These are phyloP conservation scores for Fusarium marasasianum DNA, from an alignment of 2,329 filamentous ascomycete species.

Conservation along the genomic window DNA sequence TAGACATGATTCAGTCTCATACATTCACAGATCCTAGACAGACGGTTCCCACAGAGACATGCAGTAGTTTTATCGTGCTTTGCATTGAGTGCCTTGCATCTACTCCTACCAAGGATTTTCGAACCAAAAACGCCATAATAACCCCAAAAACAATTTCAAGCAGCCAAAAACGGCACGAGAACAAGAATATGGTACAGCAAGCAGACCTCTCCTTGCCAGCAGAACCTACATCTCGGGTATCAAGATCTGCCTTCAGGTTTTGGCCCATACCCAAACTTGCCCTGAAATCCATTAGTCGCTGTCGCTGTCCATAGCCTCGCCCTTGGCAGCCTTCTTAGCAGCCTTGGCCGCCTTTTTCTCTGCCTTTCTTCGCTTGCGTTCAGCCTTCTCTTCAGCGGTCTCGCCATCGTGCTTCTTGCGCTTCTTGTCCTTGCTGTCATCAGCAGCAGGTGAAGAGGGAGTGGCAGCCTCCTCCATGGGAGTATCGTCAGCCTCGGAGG, in stretches of 20 bases:
- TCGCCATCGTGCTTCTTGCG: constrained; percentile 87
- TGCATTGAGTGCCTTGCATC: constrained; percentile 44
- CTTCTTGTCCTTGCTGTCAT: constrained; percentile 69
- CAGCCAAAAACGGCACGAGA: constrained; percentile 35
- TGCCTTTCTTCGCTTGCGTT: constrained; percentile 68
- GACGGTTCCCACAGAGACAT: not conserved
- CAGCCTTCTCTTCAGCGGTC: constrained; percentile 73
- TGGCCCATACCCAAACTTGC: constrained; percentile 12
- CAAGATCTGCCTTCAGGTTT: constrained; percentile 25
- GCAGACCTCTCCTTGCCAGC: constrained; percentile 40
- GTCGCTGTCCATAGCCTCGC: constrained; percentile 61
- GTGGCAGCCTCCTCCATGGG: constrained; percentile 49
- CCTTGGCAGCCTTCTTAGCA: constrained; percentile 64
- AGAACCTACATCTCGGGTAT: constrained; percentile 36
- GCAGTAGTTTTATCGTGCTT: constrained; percentile 39
- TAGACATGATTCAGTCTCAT: constrained; percentile 5
- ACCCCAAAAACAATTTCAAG: constrained; percentile 36
- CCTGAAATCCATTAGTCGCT: constrained; percentile 54
- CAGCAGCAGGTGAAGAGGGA: constrained; percentile 53
- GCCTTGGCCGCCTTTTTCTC: constrained; percentile 68
- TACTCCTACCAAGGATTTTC: constrained; percentile 45
- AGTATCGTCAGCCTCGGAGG: constrained; percentile 50
- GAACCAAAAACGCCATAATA: constrained; percentile 42
- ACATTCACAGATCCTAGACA: constrained; percentile 2
- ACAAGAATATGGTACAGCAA: constrained; percentile 44